phyloP scores from a whole-genome alignment of 2,329 filamentous ascomycete genomes.

The Talaromyces sp. region DNA sequence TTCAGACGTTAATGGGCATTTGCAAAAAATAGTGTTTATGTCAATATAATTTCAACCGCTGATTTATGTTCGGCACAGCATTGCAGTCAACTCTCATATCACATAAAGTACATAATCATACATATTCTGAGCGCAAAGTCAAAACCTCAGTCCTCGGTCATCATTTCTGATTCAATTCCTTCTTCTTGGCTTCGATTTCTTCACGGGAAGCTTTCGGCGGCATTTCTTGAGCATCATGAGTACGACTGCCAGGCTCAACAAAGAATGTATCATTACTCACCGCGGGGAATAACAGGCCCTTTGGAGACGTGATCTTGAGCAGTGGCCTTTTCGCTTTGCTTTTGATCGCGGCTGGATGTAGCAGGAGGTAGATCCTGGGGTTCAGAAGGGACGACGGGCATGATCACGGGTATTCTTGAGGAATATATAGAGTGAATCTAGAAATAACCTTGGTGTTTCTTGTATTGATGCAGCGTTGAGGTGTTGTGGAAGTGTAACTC shows the following conservation, averaged over 20 bases:
- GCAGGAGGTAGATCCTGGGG: slow-evolving; percentile 25
- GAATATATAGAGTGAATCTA: no score
- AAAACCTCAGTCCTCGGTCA: neutral
- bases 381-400: slow-evolving; percentile 29
- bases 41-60: neutral
- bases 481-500: neutral
- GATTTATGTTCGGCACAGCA: neutral
- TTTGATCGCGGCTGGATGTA: slow-evolving; percentile 22
- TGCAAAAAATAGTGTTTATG: neutral
- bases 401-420: slow-evolving; percentile 17
- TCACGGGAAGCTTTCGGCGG: slow-evolving; percentile 56
- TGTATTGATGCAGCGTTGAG: neutral
- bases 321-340: slow-evolving; percentile 37
- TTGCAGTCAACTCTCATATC: neutral
- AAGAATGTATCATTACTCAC: slow-evolving; percentile 26
- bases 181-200: slow-evolving; percentile 62
- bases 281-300: slow-evolving; percentile 45
- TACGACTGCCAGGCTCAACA: neutral
- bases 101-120: neutral
- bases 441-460: neutral
- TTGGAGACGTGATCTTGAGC: slow-evolving; percentile 38
- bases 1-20: neutral
- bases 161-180: slow-evolving; percentile 61
- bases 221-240: slow-evolving; percentile 31
- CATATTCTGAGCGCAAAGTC: neutral